Base-by-base conservation (phyloP, 441 rosid species). In the Syzygium syzygioides region DNA sequence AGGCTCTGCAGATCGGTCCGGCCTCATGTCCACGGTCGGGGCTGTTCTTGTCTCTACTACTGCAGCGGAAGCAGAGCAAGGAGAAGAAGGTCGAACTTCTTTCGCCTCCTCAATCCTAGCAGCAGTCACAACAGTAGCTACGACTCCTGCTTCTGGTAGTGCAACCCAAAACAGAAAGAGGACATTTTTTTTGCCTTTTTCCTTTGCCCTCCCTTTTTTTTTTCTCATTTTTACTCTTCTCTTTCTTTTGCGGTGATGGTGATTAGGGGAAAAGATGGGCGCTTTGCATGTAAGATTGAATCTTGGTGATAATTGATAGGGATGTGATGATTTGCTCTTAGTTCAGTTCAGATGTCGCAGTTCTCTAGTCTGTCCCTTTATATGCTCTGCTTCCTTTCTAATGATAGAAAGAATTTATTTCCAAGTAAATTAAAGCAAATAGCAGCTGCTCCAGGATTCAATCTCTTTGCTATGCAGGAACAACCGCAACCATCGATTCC, bases 21-120 rank as follows among this genome's bases (percentile, higher is more conserved):
- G 95, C 93, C 41, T 90, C 93, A 86, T 66, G 30, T 26, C 86
- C n/a, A 88, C 89, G 90, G 86, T 93, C 95, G 41, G 90, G 95
- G 60, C 91, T 93, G 85, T 93, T 94, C 89, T 88, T 89, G 86
- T 92, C 91, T 7, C 92, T 93, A 28, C 86, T 88, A 89, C 55
- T 54, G 91, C 66, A 55, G 88, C 45, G 55, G 87, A 14, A 68
- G 86, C 86, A 23, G 52, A 76, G 53, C n/a, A 76, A 41, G 83
- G 8, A 23, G 53, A 23, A 76, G 52, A 14, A 76, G 83, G 2
- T 76, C 83, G n/a, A 83, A 64, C 55, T 54, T n/a, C 66, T 41
- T 87, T 7, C 85, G 50, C 37, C 37, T 79, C 20, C 76, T 56
- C 45, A 32, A 17, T 17, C 28, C 59, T 55, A 20, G 34, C 11